Base-by-base conservation (phyloP, 768 basidiomycete species). In the Candolleomyces aberdarensis region DNA sequence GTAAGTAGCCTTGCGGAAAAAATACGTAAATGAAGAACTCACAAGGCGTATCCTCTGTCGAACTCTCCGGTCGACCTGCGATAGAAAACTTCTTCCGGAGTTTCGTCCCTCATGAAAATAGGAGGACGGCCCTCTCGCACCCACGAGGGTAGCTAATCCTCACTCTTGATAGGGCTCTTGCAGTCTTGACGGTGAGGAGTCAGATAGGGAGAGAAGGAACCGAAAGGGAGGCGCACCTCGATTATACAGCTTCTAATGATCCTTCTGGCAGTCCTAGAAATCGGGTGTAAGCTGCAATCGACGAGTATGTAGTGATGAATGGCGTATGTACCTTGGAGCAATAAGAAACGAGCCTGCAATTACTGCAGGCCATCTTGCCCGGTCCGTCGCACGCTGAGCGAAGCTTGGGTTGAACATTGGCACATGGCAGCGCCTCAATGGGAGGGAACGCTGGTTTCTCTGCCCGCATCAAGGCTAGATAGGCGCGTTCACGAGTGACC, bases 301-400 rank as follows among this genome's bases (percentile, higher is more conserved):
- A 15, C 32, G 20, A 39, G 15, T n/a, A 6, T 39, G 3, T 1
- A 39, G 32, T 9, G 7, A 17, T 6, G 20, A 20, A 15, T 8
- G 26, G 17, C 29, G 22, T 19, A 36, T 40, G 2, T 22, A 66
- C 72, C 62, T 69, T 75, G 11, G 79, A 80, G 62, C 81, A 82
- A 61, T 82, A 82, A 20, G 74, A 76, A 1, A 80, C 79, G 14
- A 81, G 63, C 53, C 62, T 73, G 64, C 79, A 81, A 13, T 43
- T 55, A 22, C 60, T 44, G 51, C 72, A 73, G 5, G 67, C 63
- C 62, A 64, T 61, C 15, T 65, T 73, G 3, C 78, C 79, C 8
- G 64, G 68, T 0, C 73, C 69, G 14, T 62, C 47, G 59, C 78
- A 79, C 52, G 68, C 59, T 14, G 64, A 63, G 1, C 63, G 56